A percentile compares a stretch with the other conserved stretches of the same genome.
These are phyloP conservation scores for Phytophthora multivora DNA, from an alignment of 352 stramenopile genomes.

Conservation along the genomic window DNA sequence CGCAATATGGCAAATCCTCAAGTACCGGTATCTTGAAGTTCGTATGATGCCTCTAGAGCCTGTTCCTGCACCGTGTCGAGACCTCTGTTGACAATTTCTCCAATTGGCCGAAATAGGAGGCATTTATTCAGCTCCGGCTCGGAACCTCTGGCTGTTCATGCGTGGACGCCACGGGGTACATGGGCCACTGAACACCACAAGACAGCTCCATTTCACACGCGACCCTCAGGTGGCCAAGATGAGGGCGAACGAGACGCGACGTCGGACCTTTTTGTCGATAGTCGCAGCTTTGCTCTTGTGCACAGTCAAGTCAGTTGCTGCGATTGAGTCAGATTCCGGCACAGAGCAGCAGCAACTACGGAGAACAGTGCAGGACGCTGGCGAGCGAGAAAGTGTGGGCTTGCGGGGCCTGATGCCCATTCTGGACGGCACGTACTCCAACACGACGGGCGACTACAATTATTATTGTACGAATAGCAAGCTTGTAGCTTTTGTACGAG, in stretches of 20 bases:
- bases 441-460: conserved; percentile 15
- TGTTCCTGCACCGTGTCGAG: background rate
- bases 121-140: background rate
- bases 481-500: background rate
- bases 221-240: conserved; percentile 2
- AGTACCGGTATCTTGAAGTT: conserved; percentile 5
- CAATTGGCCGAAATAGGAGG: conserved; percentile 24
- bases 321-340: conserved; percentile 1
- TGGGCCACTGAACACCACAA: background rate
- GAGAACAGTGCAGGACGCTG: background rate
- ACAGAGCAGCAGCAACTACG: conserved; percentile 7
- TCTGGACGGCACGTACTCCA: conserved; percentile 22
- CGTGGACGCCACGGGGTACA: conserved; percentile 2
- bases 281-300: conserved; percentile 13
- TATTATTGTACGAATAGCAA: conserved; percentile 20
- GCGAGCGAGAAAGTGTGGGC: background rate
- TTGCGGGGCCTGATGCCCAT: conserved; percentile 30
- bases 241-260: conserved; percentile 3
- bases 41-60: conserved; percentile 2
- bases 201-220: background rate
- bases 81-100: conserved; percentile 6
- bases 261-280: conserved; percentile 17
- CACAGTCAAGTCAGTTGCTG: conserved; percentile 6
- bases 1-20: background rate
- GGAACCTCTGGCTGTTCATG: conserved; percentile 5